Conservation (phyloP, 371 early-diverging fungal genomes). For the Mucor circinelloides region DNA sequence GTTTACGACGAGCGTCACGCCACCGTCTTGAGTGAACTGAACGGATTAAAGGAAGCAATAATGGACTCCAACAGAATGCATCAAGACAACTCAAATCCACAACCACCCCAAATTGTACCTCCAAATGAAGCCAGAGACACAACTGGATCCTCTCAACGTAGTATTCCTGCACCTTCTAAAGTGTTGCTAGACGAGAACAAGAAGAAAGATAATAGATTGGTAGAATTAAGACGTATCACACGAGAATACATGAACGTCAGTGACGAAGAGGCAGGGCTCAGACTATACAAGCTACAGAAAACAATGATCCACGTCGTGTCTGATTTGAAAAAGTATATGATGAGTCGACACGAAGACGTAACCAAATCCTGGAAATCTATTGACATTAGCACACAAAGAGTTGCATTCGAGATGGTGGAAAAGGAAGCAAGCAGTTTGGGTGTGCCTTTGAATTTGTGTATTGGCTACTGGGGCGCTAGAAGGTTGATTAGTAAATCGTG, state of each 20-base stretch:
- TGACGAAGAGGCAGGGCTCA: constrained; percentile 20
- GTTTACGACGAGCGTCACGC: constrained; percentile 11
- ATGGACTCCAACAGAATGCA: constrained; percentile 8
- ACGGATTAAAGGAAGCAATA: constrained; percentile 4
- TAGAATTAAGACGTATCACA: constrained; percentile 16
- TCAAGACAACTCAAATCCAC: neutral
- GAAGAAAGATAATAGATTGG: constrained; percentile 20
- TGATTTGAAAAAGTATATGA: constrained; percentile 21
- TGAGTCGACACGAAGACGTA: constrained; percentile 7
- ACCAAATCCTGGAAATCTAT: constrained; percentile 21
- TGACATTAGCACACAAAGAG: constrained; percentile 17
- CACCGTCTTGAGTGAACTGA: constrained; percentile 5
- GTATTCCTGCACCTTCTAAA: constrained; percentile 25
- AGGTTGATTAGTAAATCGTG: constrained; percentile 21
- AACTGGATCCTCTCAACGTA: constrained; percentile 1
- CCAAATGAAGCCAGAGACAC: neutral
- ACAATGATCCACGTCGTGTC: constrained; percentile 25
- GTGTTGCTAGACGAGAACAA: constrained; percentile 15
- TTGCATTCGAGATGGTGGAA: constrained; percentile 26
- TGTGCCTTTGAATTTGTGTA: constrained; percentile 21
- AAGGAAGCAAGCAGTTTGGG: constrained; percentile 17
- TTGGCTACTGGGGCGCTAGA: constrained; percentile 27
- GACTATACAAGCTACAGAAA: constrained; percentile 21
- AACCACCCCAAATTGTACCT: neutral
- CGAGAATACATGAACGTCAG: constrained; percentile 13